Conservation (phyloP, 2,329 filamentous ascomycete genomes). For the Endothia cerciana region DNA sequence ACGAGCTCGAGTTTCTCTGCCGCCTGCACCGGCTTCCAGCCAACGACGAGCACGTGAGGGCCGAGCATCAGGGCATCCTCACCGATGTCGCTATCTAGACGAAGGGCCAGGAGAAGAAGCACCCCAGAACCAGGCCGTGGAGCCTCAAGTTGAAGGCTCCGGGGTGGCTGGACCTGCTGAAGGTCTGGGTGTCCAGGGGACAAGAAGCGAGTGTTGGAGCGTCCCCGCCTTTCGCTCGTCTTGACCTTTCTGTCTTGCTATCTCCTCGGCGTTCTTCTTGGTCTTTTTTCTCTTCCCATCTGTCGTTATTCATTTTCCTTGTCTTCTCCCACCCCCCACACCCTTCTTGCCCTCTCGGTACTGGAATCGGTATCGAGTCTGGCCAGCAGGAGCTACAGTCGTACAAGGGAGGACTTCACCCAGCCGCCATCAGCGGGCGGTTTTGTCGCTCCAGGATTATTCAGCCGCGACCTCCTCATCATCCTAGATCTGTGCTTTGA, state of each 20-base stretch:
- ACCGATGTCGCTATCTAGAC: slow-evolving; percentile 37
- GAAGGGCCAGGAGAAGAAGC: slow-evolving; percentile 16
- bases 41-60: slow-evolving; percentile 24
- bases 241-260: too few relatives aligned
- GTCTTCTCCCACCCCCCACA: too few relatives aligned
- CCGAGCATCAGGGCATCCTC: slow-evolving; percentile 30
- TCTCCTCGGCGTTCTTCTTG: too few relatives aligned
- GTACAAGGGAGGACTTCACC: slow-evolving; percentile 43
- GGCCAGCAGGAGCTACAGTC: slow-evolving; percentile 55
- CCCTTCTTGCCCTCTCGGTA: too few relatives aligned
- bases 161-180: slow-evolving; percentile 50
- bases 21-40: slow-evolving; percentile 17
- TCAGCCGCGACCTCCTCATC: too few relatives aligned
- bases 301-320: too few relatives aligned
- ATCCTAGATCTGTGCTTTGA: too few relatives aligned
- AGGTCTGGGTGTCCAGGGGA: slow-evolving; percentile 46
- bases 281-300: too few relatives aligned
- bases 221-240: neutral
- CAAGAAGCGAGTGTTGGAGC: slow-evolving; percentile 49
- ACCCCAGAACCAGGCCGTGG: neutral
- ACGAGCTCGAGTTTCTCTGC: slow-evolving; percentile 12
- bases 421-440: slow-evolving; percentile 46
- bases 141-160: slow-evolving; percentile 37
- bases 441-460: slow-evolving; percentile 31
- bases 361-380: too few relatives aligned